Evolutionary conservation across 148 eudicot species (phyloP).

Genomic region (Rhododendron henanense): DNA sequence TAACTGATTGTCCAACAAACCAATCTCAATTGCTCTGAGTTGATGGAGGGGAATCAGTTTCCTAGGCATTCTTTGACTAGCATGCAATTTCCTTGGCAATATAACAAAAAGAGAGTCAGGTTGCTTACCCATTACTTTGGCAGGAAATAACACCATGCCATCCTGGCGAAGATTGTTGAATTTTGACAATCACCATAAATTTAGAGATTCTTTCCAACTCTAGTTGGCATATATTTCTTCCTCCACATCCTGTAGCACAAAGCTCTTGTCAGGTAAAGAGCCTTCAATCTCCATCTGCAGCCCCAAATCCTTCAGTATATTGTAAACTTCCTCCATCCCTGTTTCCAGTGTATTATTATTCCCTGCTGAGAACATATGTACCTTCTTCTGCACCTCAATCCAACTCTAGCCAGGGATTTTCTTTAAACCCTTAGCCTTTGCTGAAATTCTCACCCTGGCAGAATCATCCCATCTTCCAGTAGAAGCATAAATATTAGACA

Average conservation of each 20-base stretch:
- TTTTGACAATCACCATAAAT: background rate
- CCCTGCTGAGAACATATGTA: too few species aligned
- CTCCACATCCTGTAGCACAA: conserved; percentile 20
- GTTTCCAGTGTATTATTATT: too few species aligned
- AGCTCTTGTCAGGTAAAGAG: conserved; percentile 20
- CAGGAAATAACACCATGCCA: background rate
- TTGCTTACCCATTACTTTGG: background rate
- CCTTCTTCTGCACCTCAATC: too few species aligned
- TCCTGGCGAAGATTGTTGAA: background rate
- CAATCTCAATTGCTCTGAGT: background rate
- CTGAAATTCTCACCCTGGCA: too few species aligned
- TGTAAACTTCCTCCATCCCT: too few species aligned
- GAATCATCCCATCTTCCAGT: too few species aligned
- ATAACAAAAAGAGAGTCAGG: background rate
- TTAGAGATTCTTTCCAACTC: conserved; percentile 18
- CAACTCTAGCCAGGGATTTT: too few species aligned
- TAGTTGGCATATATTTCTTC: conserved; percentile 22
- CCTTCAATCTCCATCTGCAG: conserved; percentile 23
- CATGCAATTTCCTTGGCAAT: background rate
- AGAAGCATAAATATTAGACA: too few species aligned
- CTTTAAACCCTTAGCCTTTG: too few species aligned
- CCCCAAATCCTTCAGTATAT: too few species aligned
- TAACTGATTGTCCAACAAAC: background rate
- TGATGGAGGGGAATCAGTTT: background rate
- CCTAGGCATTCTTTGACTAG: background rate